phyloP scores from a whole-genome alignment of 164 flowering plant genomes.

The Vitis cinerea region DNA sequence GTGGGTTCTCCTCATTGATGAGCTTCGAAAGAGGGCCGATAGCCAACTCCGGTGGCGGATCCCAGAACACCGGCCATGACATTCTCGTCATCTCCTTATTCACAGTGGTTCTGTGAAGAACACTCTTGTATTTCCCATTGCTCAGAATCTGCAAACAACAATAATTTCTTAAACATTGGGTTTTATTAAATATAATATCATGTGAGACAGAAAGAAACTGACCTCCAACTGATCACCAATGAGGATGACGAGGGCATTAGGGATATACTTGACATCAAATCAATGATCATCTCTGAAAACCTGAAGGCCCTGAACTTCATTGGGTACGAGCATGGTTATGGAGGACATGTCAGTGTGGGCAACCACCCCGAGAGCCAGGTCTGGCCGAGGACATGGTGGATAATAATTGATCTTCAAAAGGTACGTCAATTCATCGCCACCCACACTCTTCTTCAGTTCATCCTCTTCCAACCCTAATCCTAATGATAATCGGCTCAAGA shows the following conservation, averaged over 20 bases:
- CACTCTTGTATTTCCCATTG: too few relatives aligned
- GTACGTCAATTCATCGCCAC: constrained; percentile 36
- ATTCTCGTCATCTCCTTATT: too few relatives aligned
- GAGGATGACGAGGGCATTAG: too few relatives aligned
- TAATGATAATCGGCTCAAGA: constrained; percentile 36
- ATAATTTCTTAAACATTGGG: too few relatives aligned
- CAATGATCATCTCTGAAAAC: constrained; percentile 26
- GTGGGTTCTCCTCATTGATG: constrained; percentile 41
- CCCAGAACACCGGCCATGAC: constrained; percentile 18
- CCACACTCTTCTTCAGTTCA: constrained; percentile 36
- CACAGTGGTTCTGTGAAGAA: too few relatives aligned
- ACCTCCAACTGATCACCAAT: too few relatives aligned
- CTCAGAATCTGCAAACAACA: too few relatives aligned
- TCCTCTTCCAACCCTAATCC: constrained; percentile 52
- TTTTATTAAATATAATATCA: too few relatives aligned
- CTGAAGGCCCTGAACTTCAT: constrained; percentile 45
- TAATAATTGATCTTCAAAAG: constrained; percentile 36
- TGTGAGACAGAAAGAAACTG: too few relatives aligned
- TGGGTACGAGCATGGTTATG: constrained; percentile 39
- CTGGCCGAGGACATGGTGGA: constrained; percentile 56
- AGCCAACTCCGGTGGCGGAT: constrained; percentile 54
- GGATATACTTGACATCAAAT: too few relatives aligned
- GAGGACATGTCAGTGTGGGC: constrained; percentile 41
- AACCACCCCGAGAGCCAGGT: constrained; percentile 41
- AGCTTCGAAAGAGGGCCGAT: constrained; percentile 71